phyloP scores from a whole-genome alignment of 257 asterid genomes.

The Striga asiatica region DNA sequence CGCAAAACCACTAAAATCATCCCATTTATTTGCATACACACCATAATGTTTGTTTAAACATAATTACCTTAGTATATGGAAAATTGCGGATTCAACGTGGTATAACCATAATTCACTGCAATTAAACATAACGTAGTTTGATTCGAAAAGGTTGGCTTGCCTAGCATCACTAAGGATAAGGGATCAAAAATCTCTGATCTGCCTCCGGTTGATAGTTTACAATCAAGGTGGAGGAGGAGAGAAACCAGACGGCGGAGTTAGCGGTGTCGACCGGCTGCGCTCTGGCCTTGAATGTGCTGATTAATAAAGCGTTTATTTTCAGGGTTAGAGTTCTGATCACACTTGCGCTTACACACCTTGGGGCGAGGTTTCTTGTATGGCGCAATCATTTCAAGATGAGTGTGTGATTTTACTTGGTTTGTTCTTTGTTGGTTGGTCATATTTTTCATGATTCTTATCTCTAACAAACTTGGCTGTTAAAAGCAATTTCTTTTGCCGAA shows the following conservation, averaged over 20 bases:
- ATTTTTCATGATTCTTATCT: too few species aligned
- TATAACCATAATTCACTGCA: too few species aligned
- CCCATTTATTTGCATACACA: too few species aligned
- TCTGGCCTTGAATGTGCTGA: slow-evolving; percentile 58
- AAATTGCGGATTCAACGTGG: too few species aligned
- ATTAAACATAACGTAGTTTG: too few species aligned
- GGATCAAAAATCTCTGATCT: slow-evolving; percentile 10
- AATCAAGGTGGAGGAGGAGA: slow-evolving; percentile 28
- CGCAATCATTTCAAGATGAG: slow-evolving; percentile 46
- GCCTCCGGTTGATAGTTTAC: slow-evolving; percentile 7
- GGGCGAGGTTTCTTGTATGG: slow-evolving; percentile 72
- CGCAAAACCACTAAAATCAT: too few species aligned
- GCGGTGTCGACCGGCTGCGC: slow-evolving; percentile 86
- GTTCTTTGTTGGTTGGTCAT: background rate
- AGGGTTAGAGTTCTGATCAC: slow-evolving; percentile 85
- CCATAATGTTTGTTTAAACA: too few species aligned
- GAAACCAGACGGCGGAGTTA: slow-evolving; percentile 73
- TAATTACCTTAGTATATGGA: too few species aligned
- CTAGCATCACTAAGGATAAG: slow-evolving; percentile 25
- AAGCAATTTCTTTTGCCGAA: too few species aligned
- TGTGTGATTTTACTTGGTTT: slow-evolving; percentile 23
- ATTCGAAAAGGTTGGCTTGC: slow-evolving; percentile 59
- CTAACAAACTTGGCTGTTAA: too few species aligned
- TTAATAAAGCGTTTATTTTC: slow-evolving; percentile 88
- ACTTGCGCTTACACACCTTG: slow-evolving; percentile 74